Conservation (phyloP, 192 early-diverging fungal species). For the Coemansia sp. region DNA sequence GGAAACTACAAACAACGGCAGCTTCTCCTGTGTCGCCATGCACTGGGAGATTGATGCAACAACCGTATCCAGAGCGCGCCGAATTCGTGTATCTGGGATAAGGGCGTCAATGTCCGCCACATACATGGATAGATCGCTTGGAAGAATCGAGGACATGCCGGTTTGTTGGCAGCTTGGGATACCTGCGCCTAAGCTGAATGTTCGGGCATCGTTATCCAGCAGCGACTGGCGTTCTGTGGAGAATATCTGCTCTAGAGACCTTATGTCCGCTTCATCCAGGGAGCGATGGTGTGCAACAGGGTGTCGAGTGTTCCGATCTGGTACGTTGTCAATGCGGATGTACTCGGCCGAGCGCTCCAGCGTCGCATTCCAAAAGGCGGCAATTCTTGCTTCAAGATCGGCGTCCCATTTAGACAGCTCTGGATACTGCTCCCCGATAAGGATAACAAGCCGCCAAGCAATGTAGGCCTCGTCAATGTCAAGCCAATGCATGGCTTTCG, state of each 20-base stretch:
- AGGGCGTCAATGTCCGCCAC: conserved; percentile 7
- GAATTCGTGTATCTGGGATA: conserved; percentile 29
- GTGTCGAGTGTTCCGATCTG: neutral
- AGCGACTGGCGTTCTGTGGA: neutral
- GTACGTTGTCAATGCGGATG: neutral
- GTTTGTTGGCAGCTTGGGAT: neutral
- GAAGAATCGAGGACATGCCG: neutral
- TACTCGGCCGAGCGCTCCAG: conserved; percentile 7
- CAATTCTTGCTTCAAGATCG: conserved; percentile 4
- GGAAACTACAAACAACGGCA: neutral
- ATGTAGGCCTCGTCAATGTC: conserved; percentile 36
- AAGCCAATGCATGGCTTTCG: conserved; percentile 17
- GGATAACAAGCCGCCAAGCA: conserved; percentile 25
- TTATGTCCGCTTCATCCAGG: neutral
- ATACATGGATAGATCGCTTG: conserved; percentile 3
- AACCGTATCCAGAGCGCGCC: conserved; percentile 25
- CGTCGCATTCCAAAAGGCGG: conserved; percentile 8
- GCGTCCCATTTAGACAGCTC: conserved; percentile 11
- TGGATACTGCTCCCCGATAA: conserved; percentile 9
- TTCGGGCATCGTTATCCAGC: neutral
- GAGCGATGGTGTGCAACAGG: neutral
- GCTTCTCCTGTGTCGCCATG: neutral
- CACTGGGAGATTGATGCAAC: conserved; percentile 10
- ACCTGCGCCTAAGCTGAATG: neutral
- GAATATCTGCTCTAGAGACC: neutral